phyloP scores from a whole-genome alignment of 2,329 filamentous ascomycete genomes.

The Tolypocladium nubicola region DNA sequence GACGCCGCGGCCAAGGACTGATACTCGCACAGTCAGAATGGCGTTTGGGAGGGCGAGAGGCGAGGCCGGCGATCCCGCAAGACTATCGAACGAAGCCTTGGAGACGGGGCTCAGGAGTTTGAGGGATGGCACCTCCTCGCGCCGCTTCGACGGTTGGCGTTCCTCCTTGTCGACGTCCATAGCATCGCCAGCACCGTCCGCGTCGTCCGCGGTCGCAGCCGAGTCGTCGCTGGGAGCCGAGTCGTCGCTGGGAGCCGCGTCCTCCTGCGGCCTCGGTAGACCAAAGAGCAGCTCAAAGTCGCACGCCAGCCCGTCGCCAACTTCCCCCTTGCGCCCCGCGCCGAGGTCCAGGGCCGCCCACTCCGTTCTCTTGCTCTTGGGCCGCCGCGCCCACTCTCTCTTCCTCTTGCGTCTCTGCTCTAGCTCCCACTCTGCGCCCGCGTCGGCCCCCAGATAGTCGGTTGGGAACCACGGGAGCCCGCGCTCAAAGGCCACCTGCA shows the following conservation, averaged over 20 bases:
- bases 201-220: slow-evolving; percentile 4
- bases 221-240: background rate
- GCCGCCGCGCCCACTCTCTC: slow-evolving; percentile 64
- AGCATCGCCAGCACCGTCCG: slow-evolving; percentile 13
- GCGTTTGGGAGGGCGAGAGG: slow-evolving; percentile 22
- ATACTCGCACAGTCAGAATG: slow-evolving; percentile 54
- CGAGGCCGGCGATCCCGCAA: slow-evolving; percentile 11
- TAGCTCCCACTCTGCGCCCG: slow-evolving; percentile 70
- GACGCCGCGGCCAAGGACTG: slow-evolving; percentile 58
- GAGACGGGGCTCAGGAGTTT: slow-evolving; percentile 12
- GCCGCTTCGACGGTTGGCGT: background rate
- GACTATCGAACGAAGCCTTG: slow-evolving; percentile 19
- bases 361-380: slow-evolving; percentile 70
- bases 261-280: slow-evolving; percentile 6
- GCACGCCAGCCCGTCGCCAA: slow-evolving; percentile 73
- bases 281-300: slow-evolving; percentile 67
- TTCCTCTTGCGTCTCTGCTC: slow-evolving; percentile 60
- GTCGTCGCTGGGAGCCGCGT: slow-evolving; percentile 1
- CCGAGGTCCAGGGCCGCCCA: slow-evolving; percentile 70
- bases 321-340: slow-evolving; percentile 63
- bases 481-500: slow-evolving; percentile 74
- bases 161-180: slow-evolving; percentile 21
- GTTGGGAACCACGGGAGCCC: slow-evolving; percentile 74
- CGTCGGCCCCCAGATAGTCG: slow-evolving; percentile 69
- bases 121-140: slow-evolving; percentile 2